Conservation (phyloP, 208 protist genomes). For the Angomonas ambiguus region DNA sequence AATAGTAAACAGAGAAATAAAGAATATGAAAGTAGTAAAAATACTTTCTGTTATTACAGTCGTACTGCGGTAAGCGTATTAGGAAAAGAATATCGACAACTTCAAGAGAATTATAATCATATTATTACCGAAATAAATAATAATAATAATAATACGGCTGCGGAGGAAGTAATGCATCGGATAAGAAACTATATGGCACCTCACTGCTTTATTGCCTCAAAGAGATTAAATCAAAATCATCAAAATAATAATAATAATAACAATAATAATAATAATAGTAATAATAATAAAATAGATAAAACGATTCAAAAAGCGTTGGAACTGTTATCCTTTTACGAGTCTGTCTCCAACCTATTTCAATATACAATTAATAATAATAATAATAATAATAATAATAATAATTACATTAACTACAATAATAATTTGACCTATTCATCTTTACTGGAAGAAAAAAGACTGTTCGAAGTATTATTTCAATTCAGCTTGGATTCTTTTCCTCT, state of each 20-base stretch:
- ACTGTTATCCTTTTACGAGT: too few species aligned
- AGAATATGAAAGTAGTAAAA: too few species aligned
- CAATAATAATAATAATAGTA: background rate
- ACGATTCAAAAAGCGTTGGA: too few species aligned
- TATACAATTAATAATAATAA: background rate
- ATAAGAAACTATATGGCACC: too few species aligned
- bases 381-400: background rate
- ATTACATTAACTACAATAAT: background rate
- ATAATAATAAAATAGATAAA: background rate
- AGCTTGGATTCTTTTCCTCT: too few species aligned
- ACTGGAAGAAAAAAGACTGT: background rate
- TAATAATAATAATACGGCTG: background rate
- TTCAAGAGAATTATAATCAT: background rate
- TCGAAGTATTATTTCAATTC: slow-evolving; percentile 4
- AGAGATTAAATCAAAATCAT: background rate
- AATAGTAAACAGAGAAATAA: too few species aligned
- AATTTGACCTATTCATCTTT: background rate
- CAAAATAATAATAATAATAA: background rate
- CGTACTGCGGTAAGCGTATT: background rate
- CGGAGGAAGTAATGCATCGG: too few species aligned
- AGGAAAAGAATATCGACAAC: too few species aligned
- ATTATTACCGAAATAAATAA: background rate
- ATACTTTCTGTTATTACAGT: background rate
- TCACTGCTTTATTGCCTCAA: background rate
- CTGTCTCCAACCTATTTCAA: background rate